Percentiles rank a stretch among this genome's conserved stretches.
Evolutionary conservation across 2,329 filamentous ascomycete species (phyloP).

Genomic region (Balansia obtecta): DNA sequence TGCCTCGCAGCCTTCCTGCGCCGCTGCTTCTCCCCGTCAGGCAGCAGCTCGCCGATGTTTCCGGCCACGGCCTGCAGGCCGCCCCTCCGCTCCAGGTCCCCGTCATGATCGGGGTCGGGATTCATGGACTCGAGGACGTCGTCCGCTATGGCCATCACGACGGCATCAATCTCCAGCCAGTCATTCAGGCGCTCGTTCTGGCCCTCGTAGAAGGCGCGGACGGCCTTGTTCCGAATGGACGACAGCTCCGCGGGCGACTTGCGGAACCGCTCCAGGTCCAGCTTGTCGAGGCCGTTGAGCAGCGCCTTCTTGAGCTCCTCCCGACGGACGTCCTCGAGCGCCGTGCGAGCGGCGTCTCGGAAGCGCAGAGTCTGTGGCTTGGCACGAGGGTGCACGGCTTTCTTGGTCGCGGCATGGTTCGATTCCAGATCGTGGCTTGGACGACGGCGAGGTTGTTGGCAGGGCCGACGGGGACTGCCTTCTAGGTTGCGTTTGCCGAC

Average conservation of each 20-base stretch:
- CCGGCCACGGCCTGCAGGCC: constrained; percentile 19
- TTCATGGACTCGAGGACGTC: constrained; percentile 23
- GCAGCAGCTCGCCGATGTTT: constrained; percentile 18
- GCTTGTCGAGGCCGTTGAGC: constrained; percentile 17
- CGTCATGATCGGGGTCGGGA: constrained; percentile 21
- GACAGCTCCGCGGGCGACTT: constrained; percentile 17
- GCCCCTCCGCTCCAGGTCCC: constrained; percentile 18
- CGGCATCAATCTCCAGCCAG: constrained; percentile 22
- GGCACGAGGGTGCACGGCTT: neutral
- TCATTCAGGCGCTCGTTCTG: constrained; percentile 21
- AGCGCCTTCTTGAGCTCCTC: constrained; percentile 19
- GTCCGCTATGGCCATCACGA: constrained; percentile 21
- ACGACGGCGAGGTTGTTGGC: neutral
- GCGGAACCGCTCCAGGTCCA: constrained; percentile 17
- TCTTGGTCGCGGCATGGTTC: neutral
- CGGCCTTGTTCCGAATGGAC: constrained; percentile 16
- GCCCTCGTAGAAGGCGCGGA: constrained; percentile 16
- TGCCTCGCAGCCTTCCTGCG: constrained; percentile 12
- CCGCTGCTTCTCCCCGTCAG: constrained; percentile 18
- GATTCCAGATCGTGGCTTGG: neutral
- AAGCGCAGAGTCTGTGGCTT: constrained; percentile 8
- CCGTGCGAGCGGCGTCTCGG: constrained; percentile 17
- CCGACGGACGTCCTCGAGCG: constrained; percentile 18
- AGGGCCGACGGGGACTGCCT: neutral
- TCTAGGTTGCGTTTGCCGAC: neutral